Evolutionary conservation across 2,329 filamentous ascomycete genomes (phyloP), one percentile per base, ranked within the genome.

Genomic region (Hypomyces perniciosus): DNA sequence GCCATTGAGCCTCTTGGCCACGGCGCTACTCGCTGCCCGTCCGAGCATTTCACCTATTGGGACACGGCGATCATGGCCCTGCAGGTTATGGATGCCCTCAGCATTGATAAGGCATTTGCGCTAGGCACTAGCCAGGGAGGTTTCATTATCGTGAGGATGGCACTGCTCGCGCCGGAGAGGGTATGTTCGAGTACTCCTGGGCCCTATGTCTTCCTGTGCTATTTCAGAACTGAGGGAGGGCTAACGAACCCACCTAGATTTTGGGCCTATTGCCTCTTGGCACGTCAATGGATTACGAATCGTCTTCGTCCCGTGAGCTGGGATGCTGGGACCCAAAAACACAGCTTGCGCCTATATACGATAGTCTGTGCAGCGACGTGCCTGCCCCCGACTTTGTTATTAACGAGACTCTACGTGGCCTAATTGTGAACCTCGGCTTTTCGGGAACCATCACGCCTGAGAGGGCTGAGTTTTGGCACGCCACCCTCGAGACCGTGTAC

Each of bases 21-120:
- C 57, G 76, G 76, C 54, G 63, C 70, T 12, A 78, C 76, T 1
- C 65, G 61, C 50, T 67, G 60, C 50, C 48, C 61, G n/a, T 58
- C 60, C 0, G 74, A 77, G 57, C 72, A 76, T 52, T 80, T 76
- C 57, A 79, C 74, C 2, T 79, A 78, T 65, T 80, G 77, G 77
- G 77, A 80, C 60, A 65, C 75, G 3, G 76, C 77, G 41, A 64
- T 70, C 52, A 74, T 83, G 74, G 72, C 73, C 8, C 63, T 80
- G 7, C 78, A 83, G 64, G 76, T 79, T 1, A 68, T 83, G 69
- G 73, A 80, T 37, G 68, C 68, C 5, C 67, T 80, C 3, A 68
- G 68, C 2, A 67, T 79, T 28, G 46, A 67, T 13, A 73, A 73
- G 65, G 75, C 73, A 0, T 79, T 76, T 54, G 70, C 72, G 1